phyloP scores from a whole-genome alignment of 2,329 filamentous ascomycete species.

The Penicillium sclerotiorum region DNA sequence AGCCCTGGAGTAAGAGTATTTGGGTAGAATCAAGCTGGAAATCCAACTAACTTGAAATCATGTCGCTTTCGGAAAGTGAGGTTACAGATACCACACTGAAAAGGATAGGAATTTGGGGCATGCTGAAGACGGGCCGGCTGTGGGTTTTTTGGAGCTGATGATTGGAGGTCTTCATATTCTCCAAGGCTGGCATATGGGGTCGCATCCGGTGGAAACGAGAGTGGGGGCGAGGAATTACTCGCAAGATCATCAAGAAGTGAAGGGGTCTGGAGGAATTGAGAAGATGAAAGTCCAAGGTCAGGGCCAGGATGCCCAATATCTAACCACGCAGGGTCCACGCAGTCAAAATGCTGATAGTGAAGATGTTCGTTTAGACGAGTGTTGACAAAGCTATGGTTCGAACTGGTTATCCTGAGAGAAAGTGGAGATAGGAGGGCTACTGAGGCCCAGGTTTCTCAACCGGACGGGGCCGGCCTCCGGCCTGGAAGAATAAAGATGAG shows the following conservation, averaged over 20 bases:
- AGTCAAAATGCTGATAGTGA: constrained; percentile 1
- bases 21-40: neutral
- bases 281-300: constrained; percentile 1
- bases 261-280: neutral
- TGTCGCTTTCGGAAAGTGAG: neutral
- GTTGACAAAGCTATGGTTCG: constrained; percentile 1
- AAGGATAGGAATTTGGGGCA: neutral
- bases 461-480: neutral
- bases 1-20: neutral
- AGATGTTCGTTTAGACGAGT: constrained; percentile 1
- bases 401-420: neutral
- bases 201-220: neutral
- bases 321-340: constrained; percentile 1
- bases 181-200: neutral
- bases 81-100: neutral
- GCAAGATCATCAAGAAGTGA: neutral
- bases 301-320: neutral
- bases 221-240: neutral
- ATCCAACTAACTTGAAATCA: neutral
- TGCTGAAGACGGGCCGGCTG: neutral
- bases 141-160: neutral
- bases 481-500: too few species aligned
- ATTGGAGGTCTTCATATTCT: neutral
- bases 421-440: neutral
- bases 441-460: constrained; percentile 1